These are phyloP conservation scores for Galeopsis tetrahit DNA, from an alignment of 257 asterid genomes.

Conservation along the genomic window DNA sequence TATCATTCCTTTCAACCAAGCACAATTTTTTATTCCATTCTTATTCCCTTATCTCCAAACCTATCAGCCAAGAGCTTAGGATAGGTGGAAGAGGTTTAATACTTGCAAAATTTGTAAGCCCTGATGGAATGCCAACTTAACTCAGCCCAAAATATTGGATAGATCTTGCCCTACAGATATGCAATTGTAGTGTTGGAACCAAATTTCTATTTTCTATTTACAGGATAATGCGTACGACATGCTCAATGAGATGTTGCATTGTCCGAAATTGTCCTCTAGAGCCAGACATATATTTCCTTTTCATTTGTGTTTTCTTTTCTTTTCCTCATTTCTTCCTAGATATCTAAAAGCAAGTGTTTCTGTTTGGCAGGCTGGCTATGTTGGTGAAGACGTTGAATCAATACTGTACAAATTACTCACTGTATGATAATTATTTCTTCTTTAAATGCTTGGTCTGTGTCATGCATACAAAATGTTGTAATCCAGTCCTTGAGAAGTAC, in stretches of 20 bases:
- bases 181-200: neutral
- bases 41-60: neutral
- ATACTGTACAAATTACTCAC: constrained; percentile 81
- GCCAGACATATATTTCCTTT: neutral
- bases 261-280: neutral
- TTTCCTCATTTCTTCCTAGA: constrained; percentile 23
- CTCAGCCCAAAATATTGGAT: constrained; percentile 1
- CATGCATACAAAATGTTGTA: constrained; percentile 21
- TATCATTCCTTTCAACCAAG: neutral
- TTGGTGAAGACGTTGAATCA: constrained; percentile 97
- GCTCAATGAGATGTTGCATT: neutral
- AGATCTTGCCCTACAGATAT: constrained; percentile 12
- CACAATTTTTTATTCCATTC: neutral
- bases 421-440: constrained; percentile 43
- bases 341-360: constrained; percentile 31
- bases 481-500: constrained; percentile 18
- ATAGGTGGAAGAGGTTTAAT: constrained; percentile 12
- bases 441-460: constrained; percentile 3
- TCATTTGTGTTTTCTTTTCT: constrained; percentile 13
- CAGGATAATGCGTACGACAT: neutral
- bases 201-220: neutral
- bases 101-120: constrained; percentile 4
- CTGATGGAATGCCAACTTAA: constrained; percentile 10
- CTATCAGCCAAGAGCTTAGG: constrained; percentile 7
- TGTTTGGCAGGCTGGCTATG: constrained; percentile 89